These are phyloP conservation scores for Xylariaceae sp. DNA, from an alignment of 2,329 filamentous ascomycete species.

Conservation along the genomic window DNA sequence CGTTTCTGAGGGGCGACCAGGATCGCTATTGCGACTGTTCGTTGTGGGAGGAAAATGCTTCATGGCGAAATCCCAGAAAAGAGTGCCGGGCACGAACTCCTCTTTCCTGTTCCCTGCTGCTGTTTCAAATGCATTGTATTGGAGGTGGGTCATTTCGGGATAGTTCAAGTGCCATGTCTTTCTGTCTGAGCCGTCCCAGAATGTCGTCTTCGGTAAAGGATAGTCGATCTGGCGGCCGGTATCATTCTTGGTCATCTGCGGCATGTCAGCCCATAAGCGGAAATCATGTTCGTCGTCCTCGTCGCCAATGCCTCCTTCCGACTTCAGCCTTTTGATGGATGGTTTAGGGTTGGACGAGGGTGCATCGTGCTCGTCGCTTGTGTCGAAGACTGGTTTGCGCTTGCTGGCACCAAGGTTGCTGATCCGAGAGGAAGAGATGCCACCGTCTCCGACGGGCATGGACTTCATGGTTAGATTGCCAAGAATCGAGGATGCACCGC, in stretches of 20 bases:
- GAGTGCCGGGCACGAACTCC: constrained; percentile 49
- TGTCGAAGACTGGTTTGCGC: constrained; percentile 49
- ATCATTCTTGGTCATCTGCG: constrained; percentile 44
- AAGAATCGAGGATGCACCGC: constrained; percentile 44
- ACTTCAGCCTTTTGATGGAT: constrained; percentile 53
- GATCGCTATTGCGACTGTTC: constrained; percentile 18
- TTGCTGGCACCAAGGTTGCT: constrained; percentile 49
- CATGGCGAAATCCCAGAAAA: constrained; percentile 55
- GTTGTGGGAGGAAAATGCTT: constrained; percentile 51
- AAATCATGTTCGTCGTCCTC: constrained; percentile 40
- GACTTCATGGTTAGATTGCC: constrained; percentile 43
- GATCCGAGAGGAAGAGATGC: constrained; percentile 18
- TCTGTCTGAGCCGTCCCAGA: constrained; percentile 53
- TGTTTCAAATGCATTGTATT: constrained; percentile 52
- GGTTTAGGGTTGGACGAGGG: constrained; percentile 37
- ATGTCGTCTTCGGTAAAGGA: constrained; percentile 52
- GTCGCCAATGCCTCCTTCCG: constrained; percentile 40
- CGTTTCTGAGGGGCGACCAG: constrained; percentile 11
- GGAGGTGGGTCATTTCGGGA: constrained; percentile 59
- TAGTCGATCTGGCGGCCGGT: constrained; percentile 56
- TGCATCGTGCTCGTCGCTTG: constrained; percentile 48
- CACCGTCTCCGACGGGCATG: constrained; percentile 19
- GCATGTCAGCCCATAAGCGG: constrained; percentile 45
- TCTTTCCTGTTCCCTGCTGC: constrained; percentile 49
- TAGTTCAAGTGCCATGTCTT: constrained; percentile 59